Evolutionary conservation across 2,329 filamentous ascomycete genomes (phyloP), one percentile per base, ranked within the genome.

Genomic region (Pseudogymnoascus sp.): DNA sequence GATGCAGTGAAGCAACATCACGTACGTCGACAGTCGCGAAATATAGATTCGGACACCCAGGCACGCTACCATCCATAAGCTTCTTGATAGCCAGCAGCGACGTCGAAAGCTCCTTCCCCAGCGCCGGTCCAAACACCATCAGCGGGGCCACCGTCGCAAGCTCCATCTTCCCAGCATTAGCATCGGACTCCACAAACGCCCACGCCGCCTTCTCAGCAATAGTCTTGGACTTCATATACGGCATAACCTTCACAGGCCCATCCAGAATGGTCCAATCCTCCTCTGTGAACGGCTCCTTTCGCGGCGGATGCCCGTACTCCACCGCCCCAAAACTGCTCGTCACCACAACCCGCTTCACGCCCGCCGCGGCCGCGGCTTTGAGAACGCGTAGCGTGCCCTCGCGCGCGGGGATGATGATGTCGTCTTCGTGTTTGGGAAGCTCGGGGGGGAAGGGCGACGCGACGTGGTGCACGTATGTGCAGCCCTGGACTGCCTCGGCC

Each of bases 141-240:
- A 68, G 65, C 0, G 72, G 71, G 35, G 69, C 68, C 43, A 74
- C 65, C 4, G 66, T 66, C 2, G 67, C 62, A 2, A 74, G 63
- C 47, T 73, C 71, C 41, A 73, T 64, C 1, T 43, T 37, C 2
- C 53, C 63, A 12, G n/a, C 5, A 53, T 53, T 53, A 14, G 68
- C 70, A 64, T 70, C 68, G 9, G 66, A 64, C 15, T 66, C 60
- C n/a, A 72, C 67, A 53, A 66, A 74, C 7, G 72, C 69, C 72
- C 71, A 74, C 3, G 72, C 72, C 1, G 71, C 67, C 6, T 57
- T 61, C 63, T 74, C 72, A 1, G 72, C 72, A 18, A 74, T 50
- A 0, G 68, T 73, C 64, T 74, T 74, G 59, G 67, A 70, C 59
- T 73, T 73, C 4, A 57, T 63, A 58, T 74, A 74, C 0, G 71